phyloP scores from a whole-genome alignment of 345 rosid genomes.

The Acer campestre region DNA sequence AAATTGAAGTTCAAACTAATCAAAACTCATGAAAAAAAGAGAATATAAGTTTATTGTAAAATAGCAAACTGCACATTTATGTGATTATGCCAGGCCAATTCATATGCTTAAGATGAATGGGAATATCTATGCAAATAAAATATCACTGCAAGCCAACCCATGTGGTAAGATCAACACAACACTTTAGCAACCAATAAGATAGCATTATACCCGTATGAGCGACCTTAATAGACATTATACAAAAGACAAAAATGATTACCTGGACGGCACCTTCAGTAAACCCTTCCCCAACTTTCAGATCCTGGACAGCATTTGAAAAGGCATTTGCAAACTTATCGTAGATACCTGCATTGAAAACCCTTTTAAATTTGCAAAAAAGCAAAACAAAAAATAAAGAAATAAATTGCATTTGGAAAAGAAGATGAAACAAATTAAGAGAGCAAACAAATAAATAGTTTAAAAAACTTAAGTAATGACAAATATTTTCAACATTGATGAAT shows the following conservation, averaged over 20 bases:
- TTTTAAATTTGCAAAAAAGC: background rate
- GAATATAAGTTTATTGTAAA: background rate
- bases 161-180: background rate
- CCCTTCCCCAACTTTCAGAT: conserved; percentile 93
- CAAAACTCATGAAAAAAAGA: background rate
- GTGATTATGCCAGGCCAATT: conserved; percentile 6
- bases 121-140: background rate
- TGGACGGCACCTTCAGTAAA: conserved; percentile 74
- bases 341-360: conserved; percentile 58
- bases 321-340: conserved; percentile 88
- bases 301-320: conserved; percentile 83
- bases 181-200: conserved; percentile 1
- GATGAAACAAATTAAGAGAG: background rate
- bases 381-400: background rate
- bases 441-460: background rate
- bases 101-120: background rate
- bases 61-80: background rate
- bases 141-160: background rate
- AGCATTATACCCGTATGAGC: background rate
- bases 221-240: background rate
- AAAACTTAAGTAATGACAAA: background rate
- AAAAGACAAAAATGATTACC: conserved; percentile 39
- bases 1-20: conserved; percentile 12
- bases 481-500: background rate
- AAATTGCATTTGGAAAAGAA: background rate